Evolutionary conservation across 345 rosid species (phyloP), one percentile per base, ranked within the genome.

Genomic region (Boechera divaricarpa): DNA sequence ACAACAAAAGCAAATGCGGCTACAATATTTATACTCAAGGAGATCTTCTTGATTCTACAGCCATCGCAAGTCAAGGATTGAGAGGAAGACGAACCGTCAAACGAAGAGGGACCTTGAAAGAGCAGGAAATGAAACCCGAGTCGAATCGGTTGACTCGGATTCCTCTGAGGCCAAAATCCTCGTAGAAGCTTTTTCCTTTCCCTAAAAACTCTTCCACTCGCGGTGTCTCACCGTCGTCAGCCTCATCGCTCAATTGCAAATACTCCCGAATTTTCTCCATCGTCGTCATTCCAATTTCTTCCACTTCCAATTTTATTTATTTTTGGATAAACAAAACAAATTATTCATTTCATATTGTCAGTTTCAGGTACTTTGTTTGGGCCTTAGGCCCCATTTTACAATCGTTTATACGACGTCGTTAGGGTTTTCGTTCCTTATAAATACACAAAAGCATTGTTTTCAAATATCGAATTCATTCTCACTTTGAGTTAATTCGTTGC

Each of bases 91-190:
- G 68, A 81, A 92, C 97, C 54, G 90, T 84, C 80, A 95, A 88
- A 77, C 97, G 98, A 78, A 87, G 85, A 70, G 98, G 99, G 67
- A 93, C 94, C 68, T 78, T 87, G 87, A 93, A 88, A 69, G 88
- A 64, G 74, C 97, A 91, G 64, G 89, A 80, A 70, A 95, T 69
- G 81, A 85, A 62, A 5, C 93, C 93, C 10, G 94, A 86, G 48
- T 88, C 90, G 47, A 88, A 88, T 65, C 91, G 87, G 81, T 88
- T 90, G 18, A 95, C 89, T 59, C 86, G 85, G 80, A 95, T 88
- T 53, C 98, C 98, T 47, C 89, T 81, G 63, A 86, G 64, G 10
- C 82, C 65, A 69, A 92, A 92, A 69, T 71, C 84, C 71, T 88
- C 93, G 71, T 86, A 91, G 82, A 89, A 88, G 61, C 95, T 88